These are phyloP conservation scores for Tephrocybe sp. DNA, from an alignment of 768 basidiomycete species.

Conservation along the genomic window DNA sequence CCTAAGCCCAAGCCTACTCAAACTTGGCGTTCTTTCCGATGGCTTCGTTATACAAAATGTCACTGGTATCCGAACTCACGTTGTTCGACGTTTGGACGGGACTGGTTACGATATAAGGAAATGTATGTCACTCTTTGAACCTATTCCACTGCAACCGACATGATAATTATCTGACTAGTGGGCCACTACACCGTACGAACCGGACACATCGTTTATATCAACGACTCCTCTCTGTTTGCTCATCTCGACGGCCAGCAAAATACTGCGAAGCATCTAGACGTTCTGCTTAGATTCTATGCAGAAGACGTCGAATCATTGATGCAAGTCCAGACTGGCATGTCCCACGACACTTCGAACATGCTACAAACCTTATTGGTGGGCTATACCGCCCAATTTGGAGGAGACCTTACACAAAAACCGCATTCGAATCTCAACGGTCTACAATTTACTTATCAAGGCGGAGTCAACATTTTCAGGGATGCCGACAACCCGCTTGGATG, in stretches of 20 bases:
- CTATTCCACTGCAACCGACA: not conserved
- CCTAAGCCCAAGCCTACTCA: constrained; percentile 62
- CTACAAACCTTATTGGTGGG: constrained; percentile 55
- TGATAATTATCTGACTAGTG: constrained; percentile 43
- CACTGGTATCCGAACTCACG: constrained; percentile 74
- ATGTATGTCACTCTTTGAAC: constrained; percentile 45
- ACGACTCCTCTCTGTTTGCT: constrained; percentile 54
- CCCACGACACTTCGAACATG: constrained; percentile 28
- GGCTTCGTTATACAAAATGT: constrained; percentile 80
- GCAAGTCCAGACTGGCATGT: constrained; percentile 36
- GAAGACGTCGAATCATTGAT: constrained; percentile 48
- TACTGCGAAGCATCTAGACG: constrained; percentile 35
- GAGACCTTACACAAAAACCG: constrained; percentile 43
- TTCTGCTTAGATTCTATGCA: constrained; percentile 61
- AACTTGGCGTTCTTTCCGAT: constrained; percentile 58
- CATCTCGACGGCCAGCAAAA: constrained; percentile 28
- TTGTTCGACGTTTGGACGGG: constrained; percentile 79
- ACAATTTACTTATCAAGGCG: constrained; percentile 49
- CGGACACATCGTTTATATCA: constrained; percentile 81
- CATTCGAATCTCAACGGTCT: constrained; percentile 27
- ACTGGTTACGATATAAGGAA: constrained; percentile 86
- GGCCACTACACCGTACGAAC: constrained; percentile 79
- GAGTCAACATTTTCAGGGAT: constrained; percentile 57
- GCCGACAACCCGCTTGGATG: constrained; percentile 60
- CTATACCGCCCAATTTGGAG: constrained; percentile 71